phyloP scores from a whole-genome alignment of 1,139 yeast species.

The Geotrichum phurueaensis region DNA sequence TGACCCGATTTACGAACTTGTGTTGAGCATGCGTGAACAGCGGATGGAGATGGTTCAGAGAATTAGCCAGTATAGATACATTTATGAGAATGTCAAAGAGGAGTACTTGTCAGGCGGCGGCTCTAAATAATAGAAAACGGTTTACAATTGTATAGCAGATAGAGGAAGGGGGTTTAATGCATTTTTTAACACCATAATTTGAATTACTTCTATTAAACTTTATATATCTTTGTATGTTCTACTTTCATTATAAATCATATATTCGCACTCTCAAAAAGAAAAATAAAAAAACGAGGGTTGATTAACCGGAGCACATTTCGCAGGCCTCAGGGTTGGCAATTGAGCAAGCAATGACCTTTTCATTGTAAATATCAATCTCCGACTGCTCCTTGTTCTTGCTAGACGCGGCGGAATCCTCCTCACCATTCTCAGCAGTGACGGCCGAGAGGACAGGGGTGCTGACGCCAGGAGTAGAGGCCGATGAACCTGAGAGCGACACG shows the following conservation, averaged over 20 bases:
- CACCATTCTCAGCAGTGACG: slow-evolving; percentile 14
- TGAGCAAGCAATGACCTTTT: slow-evolving; percentile 93
- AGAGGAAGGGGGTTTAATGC: neutral
- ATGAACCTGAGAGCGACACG: slow-evolving; percentile 10
- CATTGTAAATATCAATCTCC: slow-evolving; percentile 70
- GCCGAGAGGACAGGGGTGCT: neutral
- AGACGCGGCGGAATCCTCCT: slow-evolving; percentile 17
- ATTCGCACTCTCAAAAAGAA: neutral
- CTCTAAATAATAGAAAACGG: neutral
- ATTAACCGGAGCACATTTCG: slow-evolving; percentile 95
- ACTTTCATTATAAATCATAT: neutral
- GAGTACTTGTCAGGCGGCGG: neutral
- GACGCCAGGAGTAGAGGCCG: slow-evolving; percentile 4
- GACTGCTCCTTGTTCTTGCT: slow-evolving; percentile 23
- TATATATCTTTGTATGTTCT: neutral
- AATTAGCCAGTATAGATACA: slow-evolving; percentile 47
- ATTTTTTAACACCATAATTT: neutral
- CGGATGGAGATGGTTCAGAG: slow-evolving; percentile 70
- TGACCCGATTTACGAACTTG: slow-evolving; percentile 36
- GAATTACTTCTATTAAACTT: neutral
- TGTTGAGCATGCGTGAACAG: slow-evolving; percentile 45
- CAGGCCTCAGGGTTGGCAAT: slow-evolving; percentile 95
- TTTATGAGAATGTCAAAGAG: slow-evolving; percentile 34
- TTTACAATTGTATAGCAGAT: neutral
- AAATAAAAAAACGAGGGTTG: neutral